Percentiles rank a stretch among this genome's conserved stretches.
Evolutionary conservation across 2,329 filamentous ascomycete genomes (phyloP).

Genomic region (Tolypocladium cylindrosporum): DNA sequence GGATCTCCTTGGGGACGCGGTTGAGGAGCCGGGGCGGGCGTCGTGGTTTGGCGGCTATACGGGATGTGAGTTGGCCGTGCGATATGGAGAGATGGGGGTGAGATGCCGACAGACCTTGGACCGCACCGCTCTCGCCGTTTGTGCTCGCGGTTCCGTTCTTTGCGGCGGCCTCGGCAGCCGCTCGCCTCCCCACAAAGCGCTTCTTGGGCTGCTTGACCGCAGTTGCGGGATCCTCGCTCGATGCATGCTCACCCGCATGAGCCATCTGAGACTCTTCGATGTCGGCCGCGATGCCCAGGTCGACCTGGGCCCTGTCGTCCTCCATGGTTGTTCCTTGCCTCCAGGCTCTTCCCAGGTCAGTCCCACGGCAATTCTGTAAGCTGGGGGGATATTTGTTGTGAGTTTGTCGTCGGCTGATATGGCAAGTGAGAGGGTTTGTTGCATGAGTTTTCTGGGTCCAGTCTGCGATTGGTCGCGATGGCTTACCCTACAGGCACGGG

Average conservation of each 20-base stretch:
- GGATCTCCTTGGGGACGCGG: constrained; percentile 78
- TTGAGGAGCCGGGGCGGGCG: constrained; percentile 75
- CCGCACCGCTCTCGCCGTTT: constrained; percentile 18
- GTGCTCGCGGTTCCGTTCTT: constrained; percentile 24
- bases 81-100: neutral
- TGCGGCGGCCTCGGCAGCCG: constrained; percentile 53
- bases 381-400: neutral
- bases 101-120: constrained; percentile 38
- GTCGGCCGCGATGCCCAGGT: constrained; percentile 60
- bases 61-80: neutral
- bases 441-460: neutral
- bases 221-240: constrained; percentile 3
- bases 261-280: constrained; percentile 41
- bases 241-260: constrained; percentile 12
- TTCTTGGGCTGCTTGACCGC: constrained; percentile 69
- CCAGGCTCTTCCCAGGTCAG: neutral
- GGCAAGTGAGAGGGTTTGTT: neutral
- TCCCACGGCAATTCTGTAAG: too few species aligned
- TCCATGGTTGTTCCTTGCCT: constrained; percentile 45
- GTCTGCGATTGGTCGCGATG: neutral
- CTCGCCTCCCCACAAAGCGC: constrained; percentile 77
- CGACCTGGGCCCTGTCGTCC: constrained; percentile 59
- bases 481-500: neutral
- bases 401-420: neutral
- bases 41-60: constrained; percentile 57